phyloP scores from a whole-genome alignment of 495 filamentous ascomycete species.

The Lasiosphaeria hispida region DNA sequence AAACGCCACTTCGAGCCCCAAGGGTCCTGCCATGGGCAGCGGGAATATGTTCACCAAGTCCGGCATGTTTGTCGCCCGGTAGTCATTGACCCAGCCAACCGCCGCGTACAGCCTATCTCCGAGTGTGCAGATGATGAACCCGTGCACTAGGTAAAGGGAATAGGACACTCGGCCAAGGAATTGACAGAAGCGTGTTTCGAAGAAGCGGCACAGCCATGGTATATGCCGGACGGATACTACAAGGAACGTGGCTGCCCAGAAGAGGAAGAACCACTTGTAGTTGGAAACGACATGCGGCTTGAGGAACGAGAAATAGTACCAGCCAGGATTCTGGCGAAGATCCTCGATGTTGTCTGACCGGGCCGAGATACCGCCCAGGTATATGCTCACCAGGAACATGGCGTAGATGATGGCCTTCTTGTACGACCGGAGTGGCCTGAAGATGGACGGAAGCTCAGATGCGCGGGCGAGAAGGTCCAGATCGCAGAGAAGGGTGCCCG shows the following conservation, averaged over 20 bases:
- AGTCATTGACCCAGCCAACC: constrained; percentile 45
- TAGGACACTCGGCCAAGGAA: constrained; percentile 64
- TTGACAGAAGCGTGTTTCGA: constrained; percentile 58
- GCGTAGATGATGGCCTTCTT: constrained; percentile 45
- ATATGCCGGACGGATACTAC: constrained; percentile 50
- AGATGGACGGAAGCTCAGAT: constrained; percentile 39
- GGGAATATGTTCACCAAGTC: constrained; percentile 47
- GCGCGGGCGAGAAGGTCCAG: constrained; percentile 44
- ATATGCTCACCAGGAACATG: constrained; percentile 42
- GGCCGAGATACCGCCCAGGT: constrained; percentile 48
- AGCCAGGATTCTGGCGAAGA: constrained; percentile 40
- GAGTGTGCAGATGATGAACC: constrained; percentile 50
- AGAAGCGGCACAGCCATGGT: constrained; percentile 49
- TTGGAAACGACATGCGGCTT: constrained; percentile 52
- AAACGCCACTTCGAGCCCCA: constrained; percentile 55
- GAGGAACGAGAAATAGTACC: constrained; percentile 46
- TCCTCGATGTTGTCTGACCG: constrained; percentile 30
- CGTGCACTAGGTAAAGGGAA: constrained; percentile 65
- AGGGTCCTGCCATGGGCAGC: constrained; percentile 47
- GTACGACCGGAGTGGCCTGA: constrained; percentile 36
- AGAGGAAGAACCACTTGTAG: constrained; percentile 47
- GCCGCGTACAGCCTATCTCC: constrained; percentile 51
- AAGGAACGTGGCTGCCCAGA: constrained; percentile 54
- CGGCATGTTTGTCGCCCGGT: constrained; percentile 35
- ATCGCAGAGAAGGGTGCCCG: constrained; percentile 49